Evolutionary conservation across 805 yeast species (phyloP).

Genomic region (Metschnikowia koreensis): DNA sequence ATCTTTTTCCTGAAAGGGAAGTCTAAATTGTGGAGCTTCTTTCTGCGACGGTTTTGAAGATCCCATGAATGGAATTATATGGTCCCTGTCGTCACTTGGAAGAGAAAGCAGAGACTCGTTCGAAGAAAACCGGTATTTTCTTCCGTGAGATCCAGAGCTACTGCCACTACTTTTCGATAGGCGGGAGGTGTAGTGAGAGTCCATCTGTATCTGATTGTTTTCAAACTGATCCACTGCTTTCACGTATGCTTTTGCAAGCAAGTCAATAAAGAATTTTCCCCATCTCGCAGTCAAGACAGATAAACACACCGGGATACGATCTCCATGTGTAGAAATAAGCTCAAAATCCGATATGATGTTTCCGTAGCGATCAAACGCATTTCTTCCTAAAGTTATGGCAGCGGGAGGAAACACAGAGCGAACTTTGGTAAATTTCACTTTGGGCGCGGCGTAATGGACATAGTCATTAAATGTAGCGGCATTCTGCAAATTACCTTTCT

Average conservation of each 20-base stretch:
- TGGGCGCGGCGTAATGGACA: slow-evolving; percentile 74
- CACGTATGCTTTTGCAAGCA: slow-evolving; percentile 64
- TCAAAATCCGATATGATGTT: slow-evolving; percentile 68
- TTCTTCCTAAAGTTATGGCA: slow-evolving; percentile 75
- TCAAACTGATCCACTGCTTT: slow-evolving; percentile 49
- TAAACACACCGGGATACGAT: slow-evolving; percentile 60
- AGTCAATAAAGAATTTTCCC: slow-evolving; percentile 67
- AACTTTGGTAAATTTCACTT: slow-evolving; percentile 61
- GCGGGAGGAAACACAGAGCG: slow-evolving; percentile 72
- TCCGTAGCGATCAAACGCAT: slow-evolving; percentile 67
- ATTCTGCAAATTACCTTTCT: slow-evolving; percentile 13
- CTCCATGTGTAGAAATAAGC: slow-evolving; percentile 67
- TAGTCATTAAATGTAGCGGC: slow-evolving; percentile 60
- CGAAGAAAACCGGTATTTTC: slow-evolving; percentile 1
- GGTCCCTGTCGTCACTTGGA: slow-evolving; percentile 15
- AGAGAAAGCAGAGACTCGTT: slow-evolving; percentile 8
- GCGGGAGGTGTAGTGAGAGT: slow-evolving; percentile 4
- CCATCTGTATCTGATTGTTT: slow-evolving; percentile 20
- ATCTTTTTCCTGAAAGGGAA: slow-evolving; percentile 61
- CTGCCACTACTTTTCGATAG: slow-evolving; percentile 14
- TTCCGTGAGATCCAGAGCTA: slow-evolving; percentile 6
- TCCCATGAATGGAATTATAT: slow-evolving; percentile 20
- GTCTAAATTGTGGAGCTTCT: slow-evolving; percentile 57
- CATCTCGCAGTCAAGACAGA: slow-evolving; percentile 66
- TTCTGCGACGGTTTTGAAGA: slow-evolving; percentile 27